A percentile compares a stretch with the other conserved stretches of the same genome.
Conservation (phyloP, 345 rosid genomes). For the Hibiscus mutabilis region DNA sequence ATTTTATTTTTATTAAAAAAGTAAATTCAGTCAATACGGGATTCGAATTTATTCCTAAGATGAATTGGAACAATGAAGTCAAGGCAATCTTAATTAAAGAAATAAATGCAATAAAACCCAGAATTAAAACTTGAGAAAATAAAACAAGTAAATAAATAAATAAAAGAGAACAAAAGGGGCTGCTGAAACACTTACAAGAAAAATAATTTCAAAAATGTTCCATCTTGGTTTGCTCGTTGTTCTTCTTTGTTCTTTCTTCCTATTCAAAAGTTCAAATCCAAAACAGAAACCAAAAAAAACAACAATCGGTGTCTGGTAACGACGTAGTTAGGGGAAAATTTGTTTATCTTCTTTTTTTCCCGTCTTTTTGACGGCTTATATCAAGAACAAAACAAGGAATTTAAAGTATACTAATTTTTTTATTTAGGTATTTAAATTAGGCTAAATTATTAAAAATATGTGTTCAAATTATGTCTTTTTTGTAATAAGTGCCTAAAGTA, state of each 20-base stretch:
- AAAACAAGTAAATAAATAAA: not conserved
- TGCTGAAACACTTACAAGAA: conserved; percentile 25
- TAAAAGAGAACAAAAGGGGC: not conserved
- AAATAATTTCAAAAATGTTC: conserved; percentile 13
- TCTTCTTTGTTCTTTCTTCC: conserved; percentile 5
- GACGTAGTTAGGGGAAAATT: not conserved
- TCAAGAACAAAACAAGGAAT: too few species aligned
- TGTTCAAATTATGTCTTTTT: too few species aligned
- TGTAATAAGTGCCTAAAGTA: too few species aligned
- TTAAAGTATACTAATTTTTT: too few species aligned
- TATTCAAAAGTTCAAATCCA: conserved; percentile 8
- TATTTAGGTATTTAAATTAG: too few species aligned
- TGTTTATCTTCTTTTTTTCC: too few species aligned
- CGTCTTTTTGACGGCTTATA: too few species aligned
- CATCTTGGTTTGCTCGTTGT: conserved; percentile 32
- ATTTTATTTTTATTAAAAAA: too few species aligned
- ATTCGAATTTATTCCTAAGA: not conserved
- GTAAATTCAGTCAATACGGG: conserved; percentile 5
- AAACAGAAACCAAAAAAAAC: not conserved
- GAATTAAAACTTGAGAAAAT: not conserved
- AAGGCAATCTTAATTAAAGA: conserved; percentile 13
- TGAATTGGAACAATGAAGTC: conserved; percentile 20
- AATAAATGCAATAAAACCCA: conserved; percentile 9
- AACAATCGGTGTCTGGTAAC: not conserved
- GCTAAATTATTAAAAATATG: too few species aligned